A percentile compares a stretch with the other conserved stretches of the same genome.
Conservation (phyloP, 352 stramenopile species). For the Phytophthora litchii region DNA sequence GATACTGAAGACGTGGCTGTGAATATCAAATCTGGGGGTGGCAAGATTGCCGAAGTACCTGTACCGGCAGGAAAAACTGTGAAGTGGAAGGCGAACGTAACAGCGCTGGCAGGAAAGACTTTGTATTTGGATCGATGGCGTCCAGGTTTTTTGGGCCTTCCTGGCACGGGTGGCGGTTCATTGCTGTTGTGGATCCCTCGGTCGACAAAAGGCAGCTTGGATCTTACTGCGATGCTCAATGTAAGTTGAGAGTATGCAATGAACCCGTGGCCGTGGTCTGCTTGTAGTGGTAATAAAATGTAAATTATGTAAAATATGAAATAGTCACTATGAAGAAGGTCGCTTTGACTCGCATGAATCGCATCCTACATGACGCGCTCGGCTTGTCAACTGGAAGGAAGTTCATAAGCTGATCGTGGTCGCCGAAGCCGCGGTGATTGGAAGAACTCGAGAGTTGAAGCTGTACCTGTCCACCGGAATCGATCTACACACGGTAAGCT, state of each 20-base stretch:
- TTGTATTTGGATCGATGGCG: conserved; percentile 44
- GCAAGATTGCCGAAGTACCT: conserved; percentile 29
- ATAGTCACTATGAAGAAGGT: too few species aligned
- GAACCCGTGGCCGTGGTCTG: too few species aligned
- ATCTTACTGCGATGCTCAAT: conserved; percentile 25
- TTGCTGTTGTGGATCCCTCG: conserved; percentile 37
- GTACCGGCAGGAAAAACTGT: conserved; percentile 29
- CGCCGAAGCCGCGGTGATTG: too few species aligned
- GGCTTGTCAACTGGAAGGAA: conserved; percentile 8
- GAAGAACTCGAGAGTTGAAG: conserved; percentile 11
- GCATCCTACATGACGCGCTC: conserved; percentile 9
- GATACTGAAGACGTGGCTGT: conserved; percentile 36
- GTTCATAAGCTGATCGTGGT: conserved; percentile 4
- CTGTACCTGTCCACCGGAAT: conserved; percentile 21
- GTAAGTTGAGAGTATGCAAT: conserved; percentile 12
- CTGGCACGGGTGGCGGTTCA: conserved; percentile 32
- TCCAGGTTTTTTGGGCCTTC: conserved; percentile 34
- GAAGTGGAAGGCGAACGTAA: conserved; percentile 31
- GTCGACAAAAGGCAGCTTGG: conserved; percentile 18
- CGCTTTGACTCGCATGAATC: too few species aligned
- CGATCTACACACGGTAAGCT: conserved; percentile 29
- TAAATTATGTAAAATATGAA: too few species aligned
- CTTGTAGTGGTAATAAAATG: too few species aligned
- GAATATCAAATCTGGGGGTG: conserved; percentile 40
- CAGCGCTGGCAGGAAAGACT: conserved; percentile 33